phyloP scores from a whole-genome alignment of 176 grass and related monocot species.

The Carex parvula region DNA sequence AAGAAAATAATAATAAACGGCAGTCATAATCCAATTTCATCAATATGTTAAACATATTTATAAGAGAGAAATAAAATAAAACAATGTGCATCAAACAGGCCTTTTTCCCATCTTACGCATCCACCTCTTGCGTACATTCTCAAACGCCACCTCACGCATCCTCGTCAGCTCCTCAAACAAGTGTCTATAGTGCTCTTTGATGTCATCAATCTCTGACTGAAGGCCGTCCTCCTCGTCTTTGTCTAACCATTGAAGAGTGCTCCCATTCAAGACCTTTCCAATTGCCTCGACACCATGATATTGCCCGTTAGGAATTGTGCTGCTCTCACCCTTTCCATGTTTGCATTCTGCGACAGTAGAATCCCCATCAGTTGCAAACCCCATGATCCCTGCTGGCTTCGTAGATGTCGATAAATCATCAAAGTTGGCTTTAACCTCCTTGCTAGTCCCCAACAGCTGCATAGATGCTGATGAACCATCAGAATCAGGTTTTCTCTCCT shows the following conservation, averaged over 20 bases:
- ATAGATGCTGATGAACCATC: not conserved
- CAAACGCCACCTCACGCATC: constrained; percentile 57
- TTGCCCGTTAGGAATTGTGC: not conserved
- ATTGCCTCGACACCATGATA: not conserved
- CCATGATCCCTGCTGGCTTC: not conserved
- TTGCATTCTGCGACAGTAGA: not conserved
- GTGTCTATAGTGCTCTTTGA: constrained; percentile 56
- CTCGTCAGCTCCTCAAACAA: constrained; percentile 66
- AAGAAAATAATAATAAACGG: not conserved
- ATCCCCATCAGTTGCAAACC: not conserved
- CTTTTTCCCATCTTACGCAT: not conserved
- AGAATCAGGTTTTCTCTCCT: not conserved
- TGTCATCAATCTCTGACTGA: constrained; percentile 51
- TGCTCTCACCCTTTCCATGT: not conserved
- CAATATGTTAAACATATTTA: not conserved
- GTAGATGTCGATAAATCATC: not conserved
- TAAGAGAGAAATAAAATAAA: not conserved
- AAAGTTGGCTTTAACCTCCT: not conserved
- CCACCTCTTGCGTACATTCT: constrained; percentile 53
- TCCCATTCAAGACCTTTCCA: not conserved
- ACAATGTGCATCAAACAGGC: not conserved
- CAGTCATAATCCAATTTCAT: not conserved
- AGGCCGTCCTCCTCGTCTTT: constrained; percentile 44
- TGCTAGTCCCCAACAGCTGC: not conserved
- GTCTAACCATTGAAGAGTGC: not conserved